Conservation (phyloP, 2,329 filamentous ascomycete genomes). For the Stagonosporopsis cucurbitacearum region DNA sequence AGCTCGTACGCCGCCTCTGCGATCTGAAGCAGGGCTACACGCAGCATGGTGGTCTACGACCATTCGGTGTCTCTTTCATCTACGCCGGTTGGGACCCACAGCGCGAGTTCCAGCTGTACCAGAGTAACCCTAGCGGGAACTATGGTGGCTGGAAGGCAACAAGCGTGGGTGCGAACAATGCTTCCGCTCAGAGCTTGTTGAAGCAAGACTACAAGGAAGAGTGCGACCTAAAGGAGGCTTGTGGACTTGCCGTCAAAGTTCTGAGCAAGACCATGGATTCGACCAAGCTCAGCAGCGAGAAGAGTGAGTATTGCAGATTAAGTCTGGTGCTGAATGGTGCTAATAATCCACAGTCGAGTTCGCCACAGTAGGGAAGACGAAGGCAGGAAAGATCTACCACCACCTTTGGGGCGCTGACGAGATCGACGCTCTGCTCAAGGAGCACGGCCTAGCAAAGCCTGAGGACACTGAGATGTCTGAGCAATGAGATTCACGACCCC, state of each 20-base stretch:
- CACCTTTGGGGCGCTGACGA: constrained; percentile 96
- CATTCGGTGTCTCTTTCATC: constrained; percentile 99
- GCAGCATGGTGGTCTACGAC: constrained; percentile 96
- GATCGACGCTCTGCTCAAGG: constrained; percentile 90
- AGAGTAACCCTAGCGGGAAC: constrained; percentile 98
- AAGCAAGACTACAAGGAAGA: constrained; percentile 99
- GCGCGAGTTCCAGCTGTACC: constrained; percentile 97
- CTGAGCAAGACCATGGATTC: constrained; percentile 99
- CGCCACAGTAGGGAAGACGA: constrained; percentile 94
- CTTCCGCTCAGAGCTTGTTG: constrained; percentile 91
- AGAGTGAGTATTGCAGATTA: constrained; percentile 72
- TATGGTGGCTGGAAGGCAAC: constrained; percentile 99
- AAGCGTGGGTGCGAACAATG: constrained; percentile 96
- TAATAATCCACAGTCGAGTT: constrained; percentile 77
- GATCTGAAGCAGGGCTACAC: constrained; percentile 99
- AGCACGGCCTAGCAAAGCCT: constrained; percentile 87
- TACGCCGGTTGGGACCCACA: constrained; percentile 98
- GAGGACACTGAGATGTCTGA: constrained; percentile 48
- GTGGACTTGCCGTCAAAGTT: constrained; percentile 96
- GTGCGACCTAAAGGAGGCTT: constrained; percentile 93
- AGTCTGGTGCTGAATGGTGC: constrained; percentile 10
- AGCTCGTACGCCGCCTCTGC: constrained; percentile 94
- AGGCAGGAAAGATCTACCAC: constrained; percentile 96
- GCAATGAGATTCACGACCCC: constrained; percentile 35
- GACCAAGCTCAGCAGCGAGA: constrained; percentile 97